Base-by-base conservation (phyloP, 352 stramenopile genomes). In the Pythium sukuiense region DNA sequence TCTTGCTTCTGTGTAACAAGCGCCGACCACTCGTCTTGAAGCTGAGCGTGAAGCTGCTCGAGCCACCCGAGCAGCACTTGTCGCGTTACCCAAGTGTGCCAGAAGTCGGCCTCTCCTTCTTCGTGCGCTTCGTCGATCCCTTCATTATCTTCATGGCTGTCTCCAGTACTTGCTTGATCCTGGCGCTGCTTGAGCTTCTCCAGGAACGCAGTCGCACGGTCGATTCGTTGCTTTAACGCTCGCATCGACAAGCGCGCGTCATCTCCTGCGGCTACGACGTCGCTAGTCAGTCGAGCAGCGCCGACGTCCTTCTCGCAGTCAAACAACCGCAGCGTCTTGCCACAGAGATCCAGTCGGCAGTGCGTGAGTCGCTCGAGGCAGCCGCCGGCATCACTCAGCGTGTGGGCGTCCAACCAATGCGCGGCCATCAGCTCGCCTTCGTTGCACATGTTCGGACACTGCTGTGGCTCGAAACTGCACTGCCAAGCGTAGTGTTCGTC, bases 401-500 rank as follows among this genome's bases (percentile, higher is more conserved):
- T 35, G 54, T 94, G 85, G 2, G 75, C 79, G 35, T 80, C 69
- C n/a, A 81, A 16, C 29, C 80, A 66, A 27, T 87, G 76, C 9
- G 63, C 56, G 4, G 81, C 65, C 45, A 52, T 52, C 6, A 87
- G 53, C 4, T 24, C 6, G 1, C 6, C n/a, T 2, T 56, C 41
- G 3, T 24, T 59, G 30, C 79, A 79, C 6, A 41, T 39, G 43
- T 81, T 76, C 0, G 73, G 64, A 61, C 83, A 94, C 1, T 39
- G 1, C 41, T 79, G 80, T 2, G 14, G 61, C 59, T 91, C 77
- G 13, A 80, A 32, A 27, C 76, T 69, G 32, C 85, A 94, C 61
- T 94, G 83, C 82, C 83, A 92, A 6, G 55, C 69, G 53, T 85
- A 90, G 59, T 94, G 85, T 24, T 89, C 68, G 0, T 76, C 59